Percentiles rank a stretch among this genome's conserved stretches.
phyloP scores from a whole-genome alignment of 129 eudicot species.

The Ambrosia trifida region DNA sequence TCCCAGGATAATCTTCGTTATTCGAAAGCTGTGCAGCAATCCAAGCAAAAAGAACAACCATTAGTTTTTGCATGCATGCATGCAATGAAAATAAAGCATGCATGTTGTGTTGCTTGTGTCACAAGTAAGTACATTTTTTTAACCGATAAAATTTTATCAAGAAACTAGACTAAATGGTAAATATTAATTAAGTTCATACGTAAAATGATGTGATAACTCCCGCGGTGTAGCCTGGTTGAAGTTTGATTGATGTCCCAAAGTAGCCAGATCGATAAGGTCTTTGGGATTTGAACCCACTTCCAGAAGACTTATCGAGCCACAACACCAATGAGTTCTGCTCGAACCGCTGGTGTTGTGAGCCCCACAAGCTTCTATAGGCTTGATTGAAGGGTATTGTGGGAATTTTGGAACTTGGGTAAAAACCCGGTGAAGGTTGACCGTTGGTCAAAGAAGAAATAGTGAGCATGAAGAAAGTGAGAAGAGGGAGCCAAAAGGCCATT shows the following conservation, averaged over 20 bases:
- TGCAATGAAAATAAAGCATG: not conserved
- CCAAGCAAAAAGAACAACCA: not conserved
- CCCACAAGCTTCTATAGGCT: slow-evolving; percentile 72
- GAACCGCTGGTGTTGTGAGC: slow-evolving; percentile 78
- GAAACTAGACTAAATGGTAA: too few species aligned
- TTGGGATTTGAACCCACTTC: slow-evolving; percentile 82
- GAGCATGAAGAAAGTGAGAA: slow-evolving; percentile 39
- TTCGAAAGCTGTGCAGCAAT: slow-evolving; percentile 64
- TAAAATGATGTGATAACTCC: slow-evolving; percentile 84
- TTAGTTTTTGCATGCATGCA: slow-evolving; percentile 16
- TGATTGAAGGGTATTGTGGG: slow-evolving; percentile 51
- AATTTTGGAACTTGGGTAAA: slow-evolving; percentile 73
- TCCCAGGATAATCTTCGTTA: slow-evolving; percentile 64
- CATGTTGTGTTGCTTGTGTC: slow-evolving; percentile 2
- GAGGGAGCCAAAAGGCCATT: slow-evolving; percentile 37
- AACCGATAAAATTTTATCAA: not conserved
- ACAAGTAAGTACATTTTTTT: not conserved
- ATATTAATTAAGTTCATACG: slow-evolving; percentile 34
- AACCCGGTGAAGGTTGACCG: slow-evolving; percentile 83
- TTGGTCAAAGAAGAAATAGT: slow-evolving; percentile 37
- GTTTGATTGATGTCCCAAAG: slow-evolving; percentile 70
- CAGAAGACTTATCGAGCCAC: slow-evolving; percentile 78
- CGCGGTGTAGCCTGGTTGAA: slow-evolving; percentile 90
- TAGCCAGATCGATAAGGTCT: slow-evolving; percentile 64
- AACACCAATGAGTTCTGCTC: slow-evolving; percentile 53